phyloP scores from a whole-genome alignment of 257 asterid genomes.

The Coffea eugenioides region DNA sequence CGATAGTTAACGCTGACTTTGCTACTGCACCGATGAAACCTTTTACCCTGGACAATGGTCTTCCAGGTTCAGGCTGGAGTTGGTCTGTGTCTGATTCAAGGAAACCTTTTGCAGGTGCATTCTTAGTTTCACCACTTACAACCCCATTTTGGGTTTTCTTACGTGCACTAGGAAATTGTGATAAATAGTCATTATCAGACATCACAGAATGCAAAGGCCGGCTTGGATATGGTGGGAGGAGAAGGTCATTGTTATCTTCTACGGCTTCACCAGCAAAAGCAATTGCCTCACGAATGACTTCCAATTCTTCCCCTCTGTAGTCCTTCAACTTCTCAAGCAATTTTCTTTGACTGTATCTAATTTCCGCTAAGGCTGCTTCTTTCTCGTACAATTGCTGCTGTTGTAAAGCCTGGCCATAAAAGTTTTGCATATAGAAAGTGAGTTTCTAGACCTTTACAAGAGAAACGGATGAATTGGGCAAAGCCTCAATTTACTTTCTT shows the following conservation, averaged over 20 bases:
- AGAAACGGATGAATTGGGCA: not conserved
- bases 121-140: constrained; percentile 12
- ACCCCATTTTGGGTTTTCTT: constrained; percentile 53
- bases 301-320: constrained; percentile 75
- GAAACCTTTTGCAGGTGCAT: constrained; percentile 16
- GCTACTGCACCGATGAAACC: constrained; percentile 51
- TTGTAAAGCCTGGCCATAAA: constrained; percentile 56
- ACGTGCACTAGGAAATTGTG: constrained; percentile 35
- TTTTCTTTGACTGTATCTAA: constrained; percentile 68
- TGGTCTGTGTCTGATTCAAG: constrained; percentile 24
- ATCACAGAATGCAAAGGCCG: constrained; percentile 52
- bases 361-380: constrained; percentile 75
- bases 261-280: constrained; percentile 77
- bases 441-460: not conserved
- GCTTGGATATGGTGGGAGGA: constrained; percentile 94
- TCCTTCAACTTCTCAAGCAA: constrained; percentile 76
- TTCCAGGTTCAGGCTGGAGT: constrained; percentile 24
- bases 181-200: constrained; percentile 44
- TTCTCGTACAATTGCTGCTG: constrained; percentile 92
- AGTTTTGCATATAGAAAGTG: not conserved
- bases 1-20: constrained; percentile 61
- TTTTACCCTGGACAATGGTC: constrained; percentile 38
- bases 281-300: constrained; percentile 81
- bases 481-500: not conserved
- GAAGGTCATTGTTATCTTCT: constrained; percentile 74